phyloP scores from a whole-genome alignment of 371 early-diverging fungal species.

The Rhizopus stolonifer region DNA sequence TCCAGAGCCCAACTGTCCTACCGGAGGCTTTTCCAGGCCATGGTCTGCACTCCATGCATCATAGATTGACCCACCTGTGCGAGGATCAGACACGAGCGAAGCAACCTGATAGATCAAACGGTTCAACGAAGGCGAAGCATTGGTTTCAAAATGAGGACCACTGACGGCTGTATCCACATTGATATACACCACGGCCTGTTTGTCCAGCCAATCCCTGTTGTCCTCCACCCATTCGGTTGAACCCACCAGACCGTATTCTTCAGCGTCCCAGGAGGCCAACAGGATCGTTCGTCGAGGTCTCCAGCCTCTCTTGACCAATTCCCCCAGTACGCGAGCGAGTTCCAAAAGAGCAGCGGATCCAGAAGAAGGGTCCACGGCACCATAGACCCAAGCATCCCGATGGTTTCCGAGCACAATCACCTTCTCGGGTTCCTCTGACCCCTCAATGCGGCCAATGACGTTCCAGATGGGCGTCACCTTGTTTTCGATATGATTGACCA shows the following conservation, averaged over 20 bases:
- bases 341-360: conserved; percentile 66
- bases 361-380: conserved; percentile 67
- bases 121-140: conserved; percentile 57
- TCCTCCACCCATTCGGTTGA: conserved; percentile 78
- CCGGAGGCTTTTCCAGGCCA: conserved; percentile 11
- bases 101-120: conserved; percentile 56
- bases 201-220: conserved; percentile 52
- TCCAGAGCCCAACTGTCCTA: conserved; percentile 53
- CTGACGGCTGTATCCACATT: conserved; percentile 59
- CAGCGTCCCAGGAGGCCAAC: conserved; percentile 72
- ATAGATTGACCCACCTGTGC: conserved; percentile 48
- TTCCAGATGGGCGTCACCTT: conserved; percentile 67
- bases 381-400: conserved; percentile 73
- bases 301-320: conserved; percentile 61
- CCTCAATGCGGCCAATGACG: conserved; percentile 63
- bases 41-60: conserved; percentile 47
- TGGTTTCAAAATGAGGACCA: conserved; percentile 50
- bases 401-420: conserved; percentile 53
- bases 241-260: conserved; percentile 67
- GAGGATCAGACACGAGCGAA: conserved; percentile 47
- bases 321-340: conserved; percentile 54
- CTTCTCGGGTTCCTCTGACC: conserved; percentile 56
- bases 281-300: conserved; percentile 64
- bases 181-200: conserved; percentile 59
- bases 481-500: conserved; percentile 55